These are phyloP conservation scores for Rhexocercosporidium sp. DNA, from an alignment of 2,329 filamentous ascomycete species.

Conservation along the genomic window DNA sequence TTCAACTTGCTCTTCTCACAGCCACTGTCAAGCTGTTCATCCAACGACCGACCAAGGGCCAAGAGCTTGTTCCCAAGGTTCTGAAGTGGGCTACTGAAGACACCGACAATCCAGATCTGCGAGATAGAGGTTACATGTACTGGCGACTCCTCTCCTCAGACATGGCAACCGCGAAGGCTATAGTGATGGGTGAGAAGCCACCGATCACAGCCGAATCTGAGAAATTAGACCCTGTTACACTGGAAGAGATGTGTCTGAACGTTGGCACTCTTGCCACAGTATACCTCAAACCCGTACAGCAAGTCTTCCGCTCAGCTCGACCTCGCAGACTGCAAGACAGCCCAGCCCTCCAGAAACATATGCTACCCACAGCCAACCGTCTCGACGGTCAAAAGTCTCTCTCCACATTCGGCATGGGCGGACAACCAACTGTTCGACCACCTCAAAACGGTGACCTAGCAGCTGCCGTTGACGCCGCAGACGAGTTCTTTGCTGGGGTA, in stretches of 20 bases:
- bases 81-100: constrained; percentile 99
- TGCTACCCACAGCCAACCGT: constrained; percentile 57
- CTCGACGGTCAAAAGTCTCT: constrained; percentile 64
- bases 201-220: constrained; percentile 96
- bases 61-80: constrained; percentile 90
- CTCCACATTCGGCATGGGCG: constrained; percentile 59
- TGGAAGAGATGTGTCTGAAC: constrained; percentile 97
- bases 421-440: constrained; percentile 40
- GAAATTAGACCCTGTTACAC: constrained; percentile 84
- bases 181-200: constrained; percentile 98
- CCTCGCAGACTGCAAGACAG: constrained; percentile 80
- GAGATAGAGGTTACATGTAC: constrained; percentile 98
- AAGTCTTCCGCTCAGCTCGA: constrained; percentile 90
- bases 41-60: constrained; percentile 91
- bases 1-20: constrained; percentile 91
- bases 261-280: constrained; percentile 96
- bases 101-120: constrained; percentile 96
- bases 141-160: constrained; percentile 95
- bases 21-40: constrained; percentile 98
- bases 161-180: constrained; percentile 80
- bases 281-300: constrained; percentile 96
- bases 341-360: constrained; percentile 81
- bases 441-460: constrained; percentile 57
- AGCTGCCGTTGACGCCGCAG: constrained; percentile 81
- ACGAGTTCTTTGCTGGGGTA: constrained; percentile 86